A percentile compares a stretch with the other conserved stretches of the same genome.
Evolutionary conservation across 2,329 filamentous ascomycete species (phyloP).

Genomic region (Xylaria sp.): DNA sequence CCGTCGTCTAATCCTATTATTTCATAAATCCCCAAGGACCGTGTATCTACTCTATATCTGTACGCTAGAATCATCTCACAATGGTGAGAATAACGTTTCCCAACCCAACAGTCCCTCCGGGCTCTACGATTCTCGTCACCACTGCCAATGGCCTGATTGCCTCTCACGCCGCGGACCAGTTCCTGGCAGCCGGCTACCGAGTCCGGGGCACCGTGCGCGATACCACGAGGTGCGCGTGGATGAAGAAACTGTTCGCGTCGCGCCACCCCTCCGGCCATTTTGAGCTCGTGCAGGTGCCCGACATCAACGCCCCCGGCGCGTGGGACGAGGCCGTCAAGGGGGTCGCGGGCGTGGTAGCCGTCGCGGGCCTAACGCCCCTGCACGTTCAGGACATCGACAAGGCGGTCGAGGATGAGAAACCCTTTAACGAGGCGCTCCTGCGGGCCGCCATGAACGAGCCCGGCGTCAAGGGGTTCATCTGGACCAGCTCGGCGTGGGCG

Average conservation of each 20-base stretch:
- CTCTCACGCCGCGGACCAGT: constrained; percentile 43
- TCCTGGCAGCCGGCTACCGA: constrained; percentile 44
- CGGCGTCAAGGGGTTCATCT: constrained; percentile 34
- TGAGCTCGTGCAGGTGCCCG: constrained; percentile 34
- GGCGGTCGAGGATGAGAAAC: constrained; percentile 25
- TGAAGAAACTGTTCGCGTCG: constrained; percentile 28
- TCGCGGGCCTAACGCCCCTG: constrained; percentile 29
- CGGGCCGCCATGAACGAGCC: constrained; percentile 29
- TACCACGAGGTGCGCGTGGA: constrained; percentile 38
- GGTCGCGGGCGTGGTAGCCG: constrained; percentile 33
- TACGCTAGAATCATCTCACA: neutral
- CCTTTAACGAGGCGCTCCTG: constrained; percentile 26
- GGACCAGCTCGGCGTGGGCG: constrained; percentile 39
- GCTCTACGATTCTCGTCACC: constrained; percentile 44
- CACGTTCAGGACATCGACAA: constrained; percentile 29
- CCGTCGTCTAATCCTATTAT: neutral
- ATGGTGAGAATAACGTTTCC: constrained; percentile 14
- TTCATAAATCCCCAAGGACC: neutral
- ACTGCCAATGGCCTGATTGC: constrained; percentile 47
- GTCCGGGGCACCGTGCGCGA: constrained; percentile 50
- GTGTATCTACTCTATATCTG: neutral
- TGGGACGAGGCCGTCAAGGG: constrained; percentile 32
- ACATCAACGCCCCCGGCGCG: constrained; percentile 29
- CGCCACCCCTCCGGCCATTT: constrained; percentile 33
- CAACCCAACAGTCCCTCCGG: constrained; percentile 21